Evolutionary conservation across 2,329 filamentous ascomycete genomes (phyloP).

Genomic region (Penicillium sp.): DNA sequence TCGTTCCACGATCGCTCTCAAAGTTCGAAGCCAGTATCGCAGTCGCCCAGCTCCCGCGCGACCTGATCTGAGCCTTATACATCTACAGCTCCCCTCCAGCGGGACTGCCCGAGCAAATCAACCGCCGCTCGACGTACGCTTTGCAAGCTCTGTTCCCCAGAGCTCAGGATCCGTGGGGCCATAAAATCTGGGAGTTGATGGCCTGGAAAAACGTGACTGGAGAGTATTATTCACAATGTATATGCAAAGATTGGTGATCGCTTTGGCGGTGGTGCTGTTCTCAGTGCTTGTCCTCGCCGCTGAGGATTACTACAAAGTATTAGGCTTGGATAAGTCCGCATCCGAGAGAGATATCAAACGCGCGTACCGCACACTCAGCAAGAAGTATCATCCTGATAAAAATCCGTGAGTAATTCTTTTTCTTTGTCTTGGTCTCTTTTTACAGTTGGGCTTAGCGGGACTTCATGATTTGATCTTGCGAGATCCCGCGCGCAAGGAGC

Average conservation of each 20-base stretch:
- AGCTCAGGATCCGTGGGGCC: no score
- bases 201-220: no score
- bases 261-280: constrained; percentile 32
- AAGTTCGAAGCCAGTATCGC: background rate
- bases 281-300: constrained; percentile 35
- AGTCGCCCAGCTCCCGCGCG: background rate
- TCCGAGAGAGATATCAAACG: constrained; percentile 86
- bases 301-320: constrained; percentile 57
- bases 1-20: background rate
- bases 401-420: constrained; percentile 64
- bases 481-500: no score
- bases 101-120: background rate
- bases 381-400: constrained; percentile 97
- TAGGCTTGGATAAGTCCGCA: constrained; percentile 73
- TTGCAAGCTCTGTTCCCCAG: background rate
- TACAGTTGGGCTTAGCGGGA: background rate
- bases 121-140: background rate
- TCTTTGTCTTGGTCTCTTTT: background rate
- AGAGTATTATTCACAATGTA: constrained; percentile 25
- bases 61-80: background rate
- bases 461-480: no score
- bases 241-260: constrained; percentile 27
- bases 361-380: constrained; percentile 84
- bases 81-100: constrained; percentile 1
- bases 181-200: no score